Conservation (phyloP, 495 filamentous ascomycete species). For the Monascus purpureus region DNA sequence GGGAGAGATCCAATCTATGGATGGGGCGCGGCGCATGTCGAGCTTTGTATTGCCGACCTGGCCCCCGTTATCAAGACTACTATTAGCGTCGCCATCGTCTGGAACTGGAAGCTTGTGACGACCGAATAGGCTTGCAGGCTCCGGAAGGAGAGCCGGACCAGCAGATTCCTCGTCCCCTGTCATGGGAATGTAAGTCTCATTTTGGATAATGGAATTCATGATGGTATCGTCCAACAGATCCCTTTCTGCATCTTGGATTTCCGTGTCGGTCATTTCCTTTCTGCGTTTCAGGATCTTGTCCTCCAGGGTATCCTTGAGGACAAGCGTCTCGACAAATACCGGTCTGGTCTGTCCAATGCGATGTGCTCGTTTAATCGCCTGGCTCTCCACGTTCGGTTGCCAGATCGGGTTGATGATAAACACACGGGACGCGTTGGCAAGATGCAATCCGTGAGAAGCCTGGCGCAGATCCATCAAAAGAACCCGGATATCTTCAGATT, state of each 20-base stretch:
- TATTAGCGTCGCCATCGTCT: slow-evolving; percentile 11
- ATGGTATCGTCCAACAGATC: slow-evolving; percentile 58
- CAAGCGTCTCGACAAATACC: slow-evolving; percentile 78
- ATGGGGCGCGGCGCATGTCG: neutral
- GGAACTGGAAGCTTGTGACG: slow-evolving; percentile 25
- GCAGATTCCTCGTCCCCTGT: slow-evolving; percentile 20
- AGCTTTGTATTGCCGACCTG: slow-evolving; percentile 1
- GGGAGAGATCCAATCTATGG: too few relatives aligned
- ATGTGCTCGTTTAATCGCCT: slow-evolving; percentile 84
- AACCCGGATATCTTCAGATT: slow-evolving; percentile 47
- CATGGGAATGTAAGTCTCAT: slow-evolving; percentile 52
- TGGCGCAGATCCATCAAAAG: slow-evolving; percentile 82
- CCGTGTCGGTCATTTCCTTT: slow-evolving; percentile 62
- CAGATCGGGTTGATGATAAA: slow-evolving; percentile 86
- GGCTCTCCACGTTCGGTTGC: slow-evolving; percentile 73
- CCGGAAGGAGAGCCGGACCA: slow-evolving; percentile 11
- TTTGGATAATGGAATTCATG: slow-evolving; percentile 68
- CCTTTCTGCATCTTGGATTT: slow-evolving; percentile 53
- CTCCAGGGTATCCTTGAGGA: slow-evolving; percentile 69
- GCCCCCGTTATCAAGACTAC: too few relatives aligned
- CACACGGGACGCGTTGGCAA: slow-evolving; percentile 69
- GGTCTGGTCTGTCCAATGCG: slow-evolving; percentile 71
- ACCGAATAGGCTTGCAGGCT: slow-evolving; percentile 24
- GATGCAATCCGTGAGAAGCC: slow-evolving; percentile 76
- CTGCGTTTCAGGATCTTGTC: slow-evolving; percentile 67